Evolutionary conservation across 2,329 filamentous ascomycete species (phyloP).

Genomic region (Geoglossum cookeanum): DNA sequence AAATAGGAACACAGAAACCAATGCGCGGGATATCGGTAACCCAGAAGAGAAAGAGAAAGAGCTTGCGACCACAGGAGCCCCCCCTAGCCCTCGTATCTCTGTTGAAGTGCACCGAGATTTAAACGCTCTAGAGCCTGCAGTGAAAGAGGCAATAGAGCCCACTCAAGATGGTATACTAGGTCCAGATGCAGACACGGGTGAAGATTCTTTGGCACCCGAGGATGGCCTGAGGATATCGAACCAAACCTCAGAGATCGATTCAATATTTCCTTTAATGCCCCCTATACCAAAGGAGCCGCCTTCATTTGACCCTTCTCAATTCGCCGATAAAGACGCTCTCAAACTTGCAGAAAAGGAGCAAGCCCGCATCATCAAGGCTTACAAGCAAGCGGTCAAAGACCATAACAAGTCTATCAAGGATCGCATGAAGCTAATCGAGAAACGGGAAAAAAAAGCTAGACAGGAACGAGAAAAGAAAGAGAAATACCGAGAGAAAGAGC

Average conservation of each 20-base stretch:
- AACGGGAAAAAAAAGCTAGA: slow-evolving; percentile 24
- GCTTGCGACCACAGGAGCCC: not conserved
- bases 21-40: slow-evolving; percentile 11
- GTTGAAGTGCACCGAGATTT: slow-evolving; percentile 24
- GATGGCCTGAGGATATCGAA: slow-evolving; percentile 2
- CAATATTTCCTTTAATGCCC: slow-evolving; percentile 21
- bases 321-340: slow-evolving; percentile 42
- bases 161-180: not conserved
- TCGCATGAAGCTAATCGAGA: slow-evolving; percentile 38
- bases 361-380: slow-evolving; percentile 40
- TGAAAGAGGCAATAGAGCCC: not conserved
- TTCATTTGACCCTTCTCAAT: slow-evolving; percentile 36
- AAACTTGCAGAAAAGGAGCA: slow-evolving; percentile 53
- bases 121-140: slow-evolving; percentile 5
- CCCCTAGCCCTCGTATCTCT: slow-evolving; percentile 24
- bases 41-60: not conserved
- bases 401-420: slow-evolving; percentile 45
- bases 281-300: slow-evolving; percentile 34
- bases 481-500: slow-evolving; percentile 12
- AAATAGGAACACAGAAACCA: slow-evolving; percentile 1
- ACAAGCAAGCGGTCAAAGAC: slow-evolving; percentile 47
- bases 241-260: slow-evolving; percentile 5
- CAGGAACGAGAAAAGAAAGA: slow-evolving; percentile 16
- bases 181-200: not conserved
- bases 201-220: slow-evolving; percentile 8